Conservation (phyloP, 176 grass and related monocot genomes). For the Triticum aestivum region IWGSC_CS_RefSeq_v2.1 NC_057795.1:350559417-350559916, state of each 20-base stretch:
- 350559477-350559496: too few species aligned
- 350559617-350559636: conserved; percentile 65
- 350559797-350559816: conserved; percentile 66
- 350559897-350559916: too few species aligned
- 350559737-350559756: conserved; percentile 79
- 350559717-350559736: conserved; percentile 80
- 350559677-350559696: conserved; percentile 77
- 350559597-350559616: conserved; percentile 87
- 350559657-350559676: conserved; percentile 77
- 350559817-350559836: conserved; percentile 60
- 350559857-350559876: too few species aligned
- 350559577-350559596: conserved; percentile 74
- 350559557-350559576: conserved; percentile 77
- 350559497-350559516: conserved; percentile 8
- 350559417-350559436: too few species aligned
- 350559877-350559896: too few species aligned
- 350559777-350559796: conserved; percentile 77
- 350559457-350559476: too few species aligned
- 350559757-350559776: conserved; percentile 80
- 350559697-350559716: conserved; percentile 70
- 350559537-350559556: conserved; percentile 61
- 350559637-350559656: conserved; percentile 75
- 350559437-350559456: too few species aligned
- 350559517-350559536: conserved; percentile 74
- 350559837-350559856: conserved; percentile 36